These are phyloP conservation scores for Hyaloscypha bicolor DNA, from an alignment of 495 filamentous ascomycete genomes.

Conservation along the genomic window DNA sequence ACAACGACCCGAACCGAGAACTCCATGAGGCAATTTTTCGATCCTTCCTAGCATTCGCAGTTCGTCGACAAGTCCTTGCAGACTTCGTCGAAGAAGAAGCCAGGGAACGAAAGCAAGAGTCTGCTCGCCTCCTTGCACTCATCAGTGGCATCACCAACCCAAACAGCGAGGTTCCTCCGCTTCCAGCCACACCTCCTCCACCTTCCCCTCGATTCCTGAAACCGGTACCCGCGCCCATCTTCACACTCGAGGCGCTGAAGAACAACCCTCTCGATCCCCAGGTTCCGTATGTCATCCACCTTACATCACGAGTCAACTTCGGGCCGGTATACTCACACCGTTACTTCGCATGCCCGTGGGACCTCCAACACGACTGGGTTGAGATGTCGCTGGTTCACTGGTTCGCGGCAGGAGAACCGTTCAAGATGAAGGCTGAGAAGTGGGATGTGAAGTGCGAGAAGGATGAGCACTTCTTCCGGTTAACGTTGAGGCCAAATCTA, in stretches of 20 bases:
- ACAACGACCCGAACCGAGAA: constrained; percentile 30
- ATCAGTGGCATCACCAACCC: neutral
- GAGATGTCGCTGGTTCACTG: constrained; percentile 27
- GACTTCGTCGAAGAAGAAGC: constrained; percentile 2
- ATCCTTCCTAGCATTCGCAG: constrained; percentile 24
- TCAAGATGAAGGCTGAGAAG: constrained; percentile 26
- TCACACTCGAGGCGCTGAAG: constrained; percentile 16
- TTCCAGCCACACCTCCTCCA: neutral
- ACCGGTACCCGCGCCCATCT: constrained; percentile 7
- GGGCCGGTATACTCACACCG: constrained; percentile 30
- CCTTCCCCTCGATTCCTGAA: neutral
- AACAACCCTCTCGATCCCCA: constrained; percentile 25
- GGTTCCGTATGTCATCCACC: constrained; percentile 24
- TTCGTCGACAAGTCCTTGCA: constrained; percentile 6
- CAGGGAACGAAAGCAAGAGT: neutral
- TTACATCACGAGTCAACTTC: constrained; percentile 28
- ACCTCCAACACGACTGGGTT: constrained; percentile 26
- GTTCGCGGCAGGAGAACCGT: constrained; percentile 25
- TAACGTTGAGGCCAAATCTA: constrained; percentile 30
- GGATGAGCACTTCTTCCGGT: constrained; percentile 28
- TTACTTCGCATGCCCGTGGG: constrained; percentile 27
- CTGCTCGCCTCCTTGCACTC: neutral
- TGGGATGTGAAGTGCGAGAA: constrained; percentile 31
- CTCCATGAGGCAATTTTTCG: constrained; percentile 26
- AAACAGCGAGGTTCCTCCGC: neutral